Conservation (phyloP, 345 rosid species). For the Barbarea vulgaris region DNA sequence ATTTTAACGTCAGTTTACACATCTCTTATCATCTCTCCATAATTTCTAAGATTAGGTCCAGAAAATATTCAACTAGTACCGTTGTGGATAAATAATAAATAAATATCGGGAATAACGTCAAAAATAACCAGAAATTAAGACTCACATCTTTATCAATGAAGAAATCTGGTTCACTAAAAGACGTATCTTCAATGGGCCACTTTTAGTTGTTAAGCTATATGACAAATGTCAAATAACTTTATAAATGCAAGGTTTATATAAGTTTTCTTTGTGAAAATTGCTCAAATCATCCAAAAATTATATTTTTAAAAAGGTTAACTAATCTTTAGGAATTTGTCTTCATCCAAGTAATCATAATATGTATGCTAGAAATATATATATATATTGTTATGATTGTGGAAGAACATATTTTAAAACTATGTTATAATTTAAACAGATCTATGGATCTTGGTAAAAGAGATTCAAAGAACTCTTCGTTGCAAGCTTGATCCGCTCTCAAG, state of each 20-base stretch:
- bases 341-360: neutral
- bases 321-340: neutral
- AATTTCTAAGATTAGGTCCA: slow-evolving; percentile 20
- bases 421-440: neutral
- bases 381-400: neutral
- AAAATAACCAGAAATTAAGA: neutral
- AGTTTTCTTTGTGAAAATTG: neutral
- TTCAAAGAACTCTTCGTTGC: too few relatives aligned
- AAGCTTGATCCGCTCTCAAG: too few relatives aligned
- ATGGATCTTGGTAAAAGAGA: too few relatives aligned
- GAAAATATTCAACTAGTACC: neutral
- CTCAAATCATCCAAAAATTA: neutral
- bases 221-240: slow-evolving; percentile 28
- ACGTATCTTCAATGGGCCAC: slow-evolving; percentile 26
- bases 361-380: neutral
- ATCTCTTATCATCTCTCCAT: neutral
- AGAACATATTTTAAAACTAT: neutral
- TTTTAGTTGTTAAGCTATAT: slow-evolving; percentile 33
- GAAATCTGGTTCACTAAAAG: slow-evolving; percentile 15
- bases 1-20: neutral
- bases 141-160: neutral
- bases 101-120: neutral
- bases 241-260: neutral
- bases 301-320: neutral
- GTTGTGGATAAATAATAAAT: neutral